phyloP scores from a whole-genome alignment of 768 basidiomycete genomes.

The Panaeolus cyanescens region DNA sequence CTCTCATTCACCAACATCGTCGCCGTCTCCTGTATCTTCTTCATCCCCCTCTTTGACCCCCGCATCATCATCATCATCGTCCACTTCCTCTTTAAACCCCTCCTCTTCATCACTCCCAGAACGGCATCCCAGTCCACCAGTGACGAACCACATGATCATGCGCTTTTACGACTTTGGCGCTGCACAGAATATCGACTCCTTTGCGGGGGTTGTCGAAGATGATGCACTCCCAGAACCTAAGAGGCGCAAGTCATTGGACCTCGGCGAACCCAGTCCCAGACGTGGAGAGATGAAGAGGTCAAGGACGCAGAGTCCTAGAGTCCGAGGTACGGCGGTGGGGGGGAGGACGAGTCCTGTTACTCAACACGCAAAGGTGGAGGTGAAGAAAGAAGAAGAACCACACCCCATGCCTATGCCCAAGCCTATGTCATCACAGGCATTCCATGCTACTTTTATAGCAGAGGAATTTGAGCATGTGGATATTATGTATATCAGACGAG shows the following conservation, averaged over 20 bases:
- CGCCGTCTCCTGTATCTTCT: too few species aligned
- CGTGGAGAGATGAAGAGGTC: not conserved
- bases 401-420: too few species aligned
- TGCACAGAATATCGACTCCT: not conserved
- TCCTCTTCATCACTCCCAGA: too few species aligned
- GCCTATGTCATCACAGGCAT: too few species aligned
- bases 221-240: not conserved
- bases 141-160: not conserved
- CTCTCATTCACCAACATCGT: not conserved
- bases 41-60: not conserved
- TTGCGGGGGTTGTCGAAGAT: too few species aligned
- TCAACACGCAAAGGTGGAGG: not conserved
- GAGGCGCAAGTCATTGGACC: not conserved
- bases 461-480: slow-evolving; percentile 34
- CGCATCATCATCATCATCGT: not conserved
- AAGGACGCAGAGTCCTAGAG: not conserved
- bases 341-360: too few species aligned
- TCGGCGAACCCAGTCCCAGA: not conserved
- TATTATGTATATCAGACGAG: slow-evolving; percentile 35
- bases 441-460: slow-evolving; percentile 2
- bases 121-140: not conserved
- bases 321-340: too few species aligned
- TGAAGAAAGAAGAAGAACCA: not conserved
- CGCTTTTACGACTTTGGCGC: not conserved
- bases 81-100: not conserved